These are phyloP conservation scores for Aciculoconidium aculeatum DNA, from an alignment of 805 yeast species.

Conservation along the genomic window DNA sequence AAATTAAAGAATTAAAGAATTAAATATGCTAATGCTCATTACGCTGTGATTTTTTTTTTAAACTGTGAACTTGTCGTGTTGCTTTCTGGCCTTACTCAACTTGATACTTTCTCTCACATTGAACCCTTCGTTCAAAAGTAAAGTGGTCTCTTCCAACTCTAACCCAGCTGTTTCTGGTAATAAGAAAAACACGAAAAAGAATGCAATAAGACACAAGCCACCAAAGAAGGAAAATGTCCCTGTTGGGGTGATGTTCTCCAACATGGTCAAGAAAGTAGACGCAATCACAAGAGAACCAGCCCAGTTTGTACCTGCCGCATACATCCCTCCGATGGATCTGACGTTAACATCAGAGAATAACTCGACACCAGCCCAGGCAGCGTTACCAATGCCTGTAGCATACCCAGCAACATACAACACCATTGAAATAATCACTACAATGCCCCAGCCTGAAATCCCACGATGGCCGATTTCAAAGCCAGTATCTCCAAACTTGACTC, in stretches of 20 bases:
- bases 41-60: too few relatives aligned
- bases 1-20: neutral
- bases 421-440: conserved; percentile 79
- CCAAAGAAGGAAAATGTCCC: conserved; percentile 94
- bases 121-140: conserved; percentile 77
- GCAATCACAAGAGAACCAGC: conserved; percentile 88
- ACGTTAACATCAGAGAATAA: conserved; percentile 85
- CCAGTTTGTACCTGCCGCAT: conserved; percentile 93
- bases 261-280: conserved; percentile 89
- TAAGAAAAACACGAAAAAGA: conserved; percentile 71
- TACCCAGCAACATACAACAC: conserved; percentile 83
- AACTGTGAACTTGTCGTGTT: conserved; percentile 4
- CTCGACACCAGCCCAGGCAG: conserved; percentile 98
- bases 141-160: conserved; percentile 87
- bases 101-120: conserved; percentile 55
- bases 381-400: conserved; percentile 94
- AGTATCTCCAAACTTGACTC: conserved; percentile 48
- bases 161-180: conserved; percentile 91
- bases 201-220: conserved; percentile 66
- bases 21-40: neutral
- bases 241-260: conserved; percentile 86
- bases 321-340: conserved; percentile 86
- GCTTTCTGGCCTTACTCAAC: conserved; percentile 29
- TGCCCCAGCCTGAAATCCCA: conserved; percentile 78
- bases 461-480: conserved; percentile 36